phyloP scores from a whole-genome alignment of 805 yeast species.

The Starmerella tilneyi region DNA sequence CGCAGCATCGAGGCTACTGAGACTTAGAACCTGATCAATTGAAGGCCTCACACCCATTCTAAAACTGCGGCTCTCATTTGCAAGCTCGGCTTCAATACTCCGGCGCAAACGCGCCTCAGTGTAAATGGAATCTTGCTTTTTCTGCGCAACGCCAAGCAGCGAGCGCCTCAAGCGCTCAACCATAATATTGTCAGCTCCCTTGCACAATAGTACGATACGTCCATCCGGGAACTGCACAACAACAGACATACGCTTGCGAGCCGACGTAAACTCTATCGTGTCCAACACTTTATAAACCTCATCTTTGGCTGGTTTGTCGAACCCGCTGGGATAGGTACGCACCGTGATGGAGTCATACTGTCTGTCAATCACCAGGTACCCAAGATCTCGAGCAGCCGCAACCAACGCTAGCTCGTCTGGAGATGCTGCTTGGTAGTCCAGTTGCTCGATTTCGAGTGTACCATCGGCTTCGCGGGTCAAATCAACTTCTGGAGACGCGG shows the following conservation, averaged over 20 bases:
- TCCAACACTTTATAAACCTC: conserved; percentile 71
- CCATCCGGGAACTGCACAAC: conserved; percentile 66
- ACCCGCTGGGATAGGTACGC: conserved; percentile 75
- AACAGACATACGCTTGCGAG: conserved; percentile 91
- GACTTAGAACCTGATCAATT: conserved; percentile 19
- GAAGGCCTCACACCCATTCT: conserved; percentile 14
- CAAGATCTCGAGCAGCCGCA: conserved; percentile 90
- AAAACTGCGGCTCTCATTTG: conserved; percentile 15
- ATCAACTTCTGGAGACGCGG: conserved; percentile 66
- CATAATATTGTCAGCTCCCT: conserved; percentile 92
- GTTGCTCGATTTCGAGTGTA: conserved; percentile 42
- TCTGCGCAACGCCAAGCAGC: conserved; percentile 46
- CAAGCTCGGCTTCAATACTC: conserved; percentile 53
- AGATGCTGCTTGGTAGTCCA: conserved; percentile 84
- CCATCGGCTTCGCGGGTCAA: conserved; percentile 23
- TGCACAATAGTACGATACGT: conserved; percentile 67
- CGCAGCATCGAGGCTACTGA: conserved; percentile 18
- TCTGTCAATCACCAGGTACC: conserved; percentile 70
- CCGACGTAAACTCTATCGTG: conserved; percentile 72
- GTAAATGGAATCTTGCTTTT: conserved; percentile 56
- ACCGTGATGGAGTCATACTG: conserved; percentile 50
- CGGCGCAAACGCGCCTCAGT: conserved; percentile 52
- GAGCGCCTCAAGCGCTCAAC: conserved; percentile 50
- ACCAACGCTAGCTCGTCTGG: conserved; percentile 95
- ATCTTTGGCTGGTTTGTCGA: conserved; percentile 49